Evolutionary conservation across 768 basidiomycete genomes (phyloP).

Genomic region (Leccinum uliginosum): DNA sequence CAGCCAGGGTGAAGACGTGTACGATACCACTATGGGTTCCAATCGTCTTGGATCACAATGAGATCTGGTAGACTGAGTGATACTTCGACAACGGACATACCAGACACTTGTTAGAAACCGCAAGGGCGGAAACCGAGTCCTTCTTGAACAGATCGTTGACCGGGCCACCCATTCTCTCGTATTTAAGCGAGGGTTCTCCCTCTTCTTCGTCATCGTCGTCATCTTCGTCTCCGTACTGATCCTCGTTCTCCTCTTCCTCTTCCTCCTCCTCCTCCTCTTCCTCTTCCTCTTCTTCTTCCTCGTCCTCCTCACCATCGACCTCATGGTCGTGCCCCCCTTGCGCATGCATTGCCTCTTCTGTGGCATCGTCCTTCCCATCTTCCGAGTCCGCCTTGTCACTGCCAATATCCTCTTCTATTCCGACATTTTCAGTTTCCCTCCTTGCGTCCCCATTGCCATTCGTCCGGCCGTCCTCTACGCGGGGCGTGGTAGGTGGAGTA

Average conservation of each 20-base stretch:
- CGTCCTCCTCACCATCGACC: slow-evolving; percentile 11
- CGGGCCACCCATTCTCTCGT: slow-evolving; percentile 72
- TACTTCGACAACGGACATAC: slow-evolving; percentile 36
- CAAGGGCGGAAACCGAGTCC: slow-evolving; percentile 83
- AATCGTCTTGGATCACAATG: slow-evolving; percentile 53
- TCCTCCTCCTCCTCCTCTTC: slow-evolving; percentile 18
- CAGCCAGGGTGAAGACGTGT: slow-evolving; percentile 75
- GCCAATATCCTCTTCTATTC: slow-evolving; percentile 5
- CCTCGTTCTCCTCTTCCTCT: slow-evolving; percentile 25
- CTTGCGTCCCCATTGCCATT: slow-evolving; percentile 17
- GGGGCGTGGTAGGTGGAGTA: not conserved
- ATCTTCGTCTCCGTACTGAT: slow-evolving; percentile 44
- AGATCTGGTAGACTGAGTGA: not conserved
- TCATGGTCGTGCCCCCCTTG: not conserved
- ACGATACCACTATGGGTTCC: slow-evolving; percentile 94
- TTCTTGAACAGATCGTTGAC: slow-evolving; percentile 78
- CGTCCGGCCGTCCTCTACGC: slow-evolving; percentile 3
- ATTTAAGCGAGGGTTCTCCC: slow-evolving; percentile 90
- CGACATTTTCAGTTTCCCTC: not conserved
- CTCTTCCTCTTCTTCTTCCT: slow-evolving; percentile 8
- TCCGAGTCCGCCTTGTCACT: slow-evolving; percentile 5
- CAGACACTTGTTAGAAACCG: slow-evolving; percentile 68
- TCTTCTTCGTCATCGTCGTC: slow-evolving; percentile 73
- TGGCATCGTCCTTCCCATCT: not conserved
- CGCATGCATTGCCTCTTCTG: not conserved